Evolutionary conservation across 768 basidiomycete species (phyloP).

Genomic region (Glaciozyma martinii): DNA sequence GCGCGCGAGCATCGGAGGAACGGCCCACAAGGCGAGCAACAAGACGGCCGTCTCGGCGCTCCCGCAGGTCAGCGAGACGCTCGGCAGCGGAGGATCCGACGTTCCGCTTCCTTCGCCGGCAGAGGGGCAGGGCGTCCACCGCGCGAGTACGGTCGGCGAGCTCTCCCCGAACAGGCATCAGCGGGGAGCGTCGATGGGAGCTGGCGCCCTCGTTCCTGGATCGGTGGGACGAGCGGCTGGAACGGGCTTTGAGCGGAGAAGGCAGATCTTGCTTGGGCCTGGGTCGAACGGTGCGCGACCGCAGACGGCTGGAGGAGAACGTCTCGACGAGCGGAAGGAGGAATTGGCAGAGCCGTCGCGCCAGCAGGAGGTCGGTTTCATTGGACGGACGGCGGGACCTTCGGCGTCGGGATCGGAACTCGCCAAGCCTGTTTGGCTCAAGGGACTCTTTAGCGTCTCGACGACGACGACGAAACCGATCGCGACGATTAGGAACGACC

Average conservation of each 20-base stretch:
- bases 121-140: slow-evolving; percentile 19
- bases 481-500: slow-evolving; percentile 67
- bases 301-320: neutral
- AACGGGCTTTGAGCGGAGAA: neutral
- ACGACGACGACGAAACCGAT: slow-evolving; percentile 90
- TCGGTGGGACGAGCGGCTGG: neutral
- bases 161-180: slow-evolving; percentile 22
- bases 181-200: slow-evolving; percentile 25
- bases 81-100: slow-evolving; percentile 11
- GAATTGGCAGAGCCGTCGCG: slow-evolving; percentile 3
- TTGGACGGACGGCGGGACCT: slow-evolving; percentile 3
- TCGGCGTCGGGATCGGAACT: slow-evolving; percentile 48
- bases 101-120: slow-evolving; percentile 20
- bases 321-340: slow-evolving; percentile 22
- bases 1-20: slow-evolving; percentile 26
- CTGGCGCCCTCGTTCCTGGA: neutral
- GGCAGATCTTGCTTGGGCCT: neutral
- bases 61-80: slow-evolving; percentile 27
- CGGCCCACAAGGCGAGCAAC: slow-evolving; percentile 18
- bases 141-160: slow-evolving; percentile 26
- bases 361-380: slow-evolving; percentile 7
- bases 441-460: slow-evolving; percentile 91
- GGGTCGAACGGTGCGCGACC: neutral
- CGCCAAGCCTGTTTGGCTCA: slow-evolving; percentile 88
- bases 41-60: slow-evolving; percentile 26